Conservation (phyloP, 2,329 filamentous ascomycete genomes). For the Aspergillus ustus region DNA sequence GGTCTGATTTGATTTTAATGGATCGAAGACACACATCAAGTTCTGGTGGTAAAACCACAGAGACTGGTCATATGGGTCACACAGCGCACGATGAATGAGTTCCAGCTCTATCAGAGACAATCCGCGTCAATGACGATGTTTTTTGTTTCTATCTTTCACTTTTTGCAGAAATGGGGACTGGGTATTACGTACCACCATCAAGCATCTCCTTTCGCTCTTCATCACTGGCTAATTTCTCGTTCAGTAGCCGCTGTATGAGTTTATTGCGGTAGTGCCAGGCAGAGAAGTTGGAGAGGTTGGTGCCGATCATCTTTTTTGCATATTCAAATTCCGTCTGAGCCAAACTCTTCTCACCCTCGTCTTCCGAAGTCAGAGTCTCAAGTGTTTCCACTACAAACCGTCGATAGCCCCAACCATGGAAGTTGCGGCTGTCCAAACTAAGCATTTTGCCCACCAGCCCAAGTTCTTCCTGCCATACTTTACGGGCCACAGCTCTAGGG, state of each 20-base stretch:
- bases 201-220: slow-evolving; percentile 70
- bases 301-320: slow-evolving; percentile 83
- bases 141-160: slow-evolving; percentile 6
- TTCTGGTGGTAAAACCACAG: slow-evolving; percentile 97
- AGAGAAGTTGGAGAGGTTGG: slow-evolving; percentile 92
- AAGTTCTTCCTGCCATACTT: slow-evolving; percentile 84
- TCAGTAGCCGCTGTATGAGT: slow-evolving; percentile 75
- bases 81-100: slow-evolving; percentile 76
- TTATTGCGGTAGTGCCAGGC: slow-evolving; percentile 93
- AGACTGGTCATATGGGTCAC: slow-evolving; percentile 92
- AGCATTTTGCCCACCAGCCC: slow-evolving; percentile 87
- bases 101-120: slow-evolving; percentile 64
- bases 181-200: slow-evolving; percentile 62
- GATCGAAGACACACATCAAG: slow-evolving; percentile 71
- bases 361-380: slow-evolving; percentile 58
- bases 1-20: slow-evolving; percentile 54
- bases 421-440: slow-evolving; percentile 82
- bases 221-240: slow-evolving; percentile 69
- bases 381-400: slow-evolving; percentile 77
- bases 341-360: slow-evolving; percentile 61
- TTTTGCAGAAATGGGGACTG: not conserved
- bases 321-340: slow-evolving; percentile 83
- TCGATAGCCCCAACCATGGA: slow-evolving; percentile 95
- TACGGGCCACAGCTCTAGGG: slow-evolving; percentile 58
- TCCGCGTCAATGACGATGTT: slow-evolving; percentile 8